phyloP scores from a whole-genome alignment of 768 basidiomycete genomes.

The Tulasnella calospora region DNA sequence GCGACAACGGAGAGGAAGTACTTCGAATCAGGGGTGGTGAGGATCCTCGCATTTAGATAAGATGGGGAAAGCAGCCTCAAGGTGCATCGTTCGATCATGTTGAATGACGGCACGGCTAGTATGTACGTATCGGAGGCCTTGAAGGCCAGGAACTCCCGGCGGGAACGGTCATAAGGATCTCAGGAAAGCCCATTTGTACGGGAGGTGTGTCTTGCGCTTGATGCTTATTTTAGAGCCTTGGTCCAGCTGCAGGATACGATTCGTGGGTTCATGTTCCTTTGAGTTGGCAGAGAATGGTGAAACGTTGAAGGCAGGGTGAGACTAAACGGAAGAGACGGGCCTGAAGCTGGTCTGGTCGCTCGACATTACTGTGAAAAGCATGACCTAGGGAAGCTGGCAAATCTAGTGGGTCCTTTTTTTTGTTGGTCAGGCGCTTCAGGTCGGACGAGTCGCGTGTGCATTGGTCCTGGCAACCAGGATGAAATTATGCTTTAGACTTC shows the following conservation, averaged over 20 bases:
- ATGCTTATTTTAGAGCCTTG: background rate
- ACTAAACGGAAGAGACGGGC: background rate
- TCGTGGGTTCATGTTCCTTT: background rate
- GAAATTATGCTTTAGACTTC: background rate
- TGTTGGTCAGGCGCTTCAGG: background rate
- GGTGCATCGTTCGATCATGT: background rate
- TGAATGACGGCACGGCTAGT: background rate
- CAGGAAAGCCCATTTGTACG: background rate
- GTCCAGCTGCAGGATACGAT: background rate
- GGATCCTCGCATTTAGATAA: background rate
- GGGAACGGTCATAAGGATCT: background rate
- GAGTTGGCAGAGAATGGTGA: background rate
- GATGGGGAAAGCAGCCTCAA: background rate
- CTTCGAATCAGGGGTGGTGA: background rate
- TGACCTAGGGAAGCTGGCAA: background rate
- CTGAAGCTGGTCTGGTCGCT: background rate
- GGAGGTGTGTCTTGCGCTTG: background rate
- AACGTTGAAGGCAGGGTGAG: background rate
- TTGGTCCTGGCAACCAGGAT: background rate
- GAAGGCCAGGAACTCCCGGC: background rate
- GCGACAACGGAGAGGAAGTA: background rate
- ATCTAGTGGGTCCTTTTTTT: background rate
- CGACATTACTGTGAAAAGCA: background rate
- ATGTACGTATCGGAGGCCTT: background rate
- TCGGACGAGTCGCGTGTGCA: background rate